A percentile compares a stretch with the other conserved stretches of the same genome.
Conservation (phyloP, 169 alveolate species). For the Plasmodium adleri region DNA sequence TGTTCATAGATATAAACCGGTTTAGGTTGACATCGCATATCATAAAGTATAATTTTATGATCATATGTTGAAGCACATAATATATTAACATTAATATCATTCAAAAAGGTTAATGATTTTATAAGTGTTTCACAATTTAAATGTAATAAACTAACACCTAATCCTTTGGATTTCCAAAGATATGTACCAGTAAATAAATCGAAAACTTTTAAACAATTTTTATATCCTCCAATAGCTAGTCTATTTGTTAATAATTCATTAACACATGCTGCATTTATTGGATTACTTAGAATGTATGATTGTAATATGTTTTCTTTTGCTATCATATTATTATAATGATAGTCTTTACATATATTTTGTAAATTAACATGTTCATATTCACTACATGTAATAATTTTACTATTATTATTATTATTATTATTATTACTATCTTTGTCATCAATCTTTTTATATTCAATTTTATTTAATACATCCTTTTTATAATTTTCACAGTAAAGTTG, state of each 20-base stretch:
- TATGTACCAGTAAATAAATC: constrained; percentile 80
- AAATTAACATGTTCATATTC: constrained; percentile 27
- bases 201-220: constrained; percentile 77
- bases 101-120: constrained; percentile 76
- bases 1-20: constrained; percentile 84
- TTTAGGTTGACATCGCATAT: constrained; percentile 79
- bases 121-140: constrained; percentile 79
- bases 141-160: constrained; percentile 80
- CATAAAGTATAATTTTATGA: constrained; percentile 80
- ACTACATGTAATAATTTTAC: constrained; percentile 11
- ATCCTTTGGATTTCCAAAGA: constrained; percentile 81
- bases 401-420: constrained; percentile 3
- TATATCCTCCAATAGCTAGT: constrained; percentile 81
- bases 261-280: constrained; percentile 75
- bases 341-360: constrained; percentile 50
- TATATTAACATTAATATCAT: constrained; percentile 79
- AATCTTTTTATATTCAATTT: constrained; percentile 33
- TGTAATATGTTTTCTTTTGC: constrained; percentile 44
- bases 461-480: constrained; percentile 25
- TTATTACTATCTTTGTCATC: constrained; percentile 36
- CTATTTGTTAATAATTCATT: constrained; percentile 80
- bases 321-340: constrained; percentile 64
- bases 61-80: constrained; percentile 80
- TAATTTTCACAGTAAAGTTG: constrained; percentile 34
- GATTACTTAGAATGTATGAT: constrained; percentile 78